Conservation (phyloP, 1,284 basidiomycete species). For the Lentinus polychrous region DNA sequence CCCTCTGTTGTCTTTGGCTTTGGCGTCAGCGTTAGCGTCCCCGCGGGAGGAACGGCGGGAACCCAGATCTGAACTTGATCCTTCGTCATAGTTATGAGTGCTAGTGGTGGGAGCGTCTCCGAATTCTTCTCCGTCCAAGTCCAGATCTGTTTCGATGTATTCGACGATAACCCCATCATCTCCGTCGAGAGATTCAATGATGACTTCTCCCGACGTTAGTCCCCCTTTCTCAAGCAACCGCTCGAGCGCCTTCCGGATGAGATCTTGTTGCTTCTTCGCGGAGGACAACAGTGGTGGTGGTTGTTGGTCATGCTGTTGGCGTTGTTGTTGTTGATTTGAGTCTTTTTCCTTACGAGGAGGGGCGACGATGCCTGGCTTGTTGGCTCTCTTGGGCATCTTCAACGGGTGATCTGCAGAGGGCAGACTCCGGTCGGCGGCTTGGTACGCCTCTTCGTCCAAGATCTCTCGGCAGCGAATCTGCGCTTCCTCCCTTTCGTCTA, state of each 20-base stretch:
- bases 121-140: constrained; percentile 15
- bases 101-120: constrained; percentile 8
- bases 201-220: constrained; percentile 35
- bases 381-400: constrained; percentile 36
- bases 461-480: constrained; percentile 72
- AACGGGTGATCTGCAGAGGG: constrained; percentile 51
- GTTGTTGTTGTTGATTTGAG: constrained; percentile 1
- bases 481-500: constrained; percentile 58
- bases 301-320: no score
- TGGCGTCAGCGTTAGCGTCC: constrained; percentile 17
- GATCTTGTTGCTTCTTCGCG: constrained; percentile 15
- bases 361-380: constrained; percentile 43
- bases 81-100: constrained; percentile 9
- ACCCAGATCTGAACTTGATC: no score
- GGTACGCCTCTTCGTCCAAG: constrained; percentile 33
- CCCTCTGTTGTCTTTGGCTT: not conserved
- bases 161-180: constrained; percentile 17
- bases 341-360: constrained; percentile 16
- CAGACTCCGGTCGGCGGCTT: constrained; percentile 27
- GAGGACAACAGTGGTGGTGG: no score
- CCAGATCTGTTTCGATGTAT: constrained; percentile 11
- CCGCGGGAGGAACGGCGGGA: not conserved
- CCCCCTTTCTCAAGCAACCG: constrained; percentile 26
- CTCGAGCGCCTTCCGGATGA: constrained; percentile 31
- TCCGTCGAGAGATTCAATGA: constrained; percentile 46